Conservation (phyloP, 805 yeast genomes). For the Candida suzukii region DNA sequence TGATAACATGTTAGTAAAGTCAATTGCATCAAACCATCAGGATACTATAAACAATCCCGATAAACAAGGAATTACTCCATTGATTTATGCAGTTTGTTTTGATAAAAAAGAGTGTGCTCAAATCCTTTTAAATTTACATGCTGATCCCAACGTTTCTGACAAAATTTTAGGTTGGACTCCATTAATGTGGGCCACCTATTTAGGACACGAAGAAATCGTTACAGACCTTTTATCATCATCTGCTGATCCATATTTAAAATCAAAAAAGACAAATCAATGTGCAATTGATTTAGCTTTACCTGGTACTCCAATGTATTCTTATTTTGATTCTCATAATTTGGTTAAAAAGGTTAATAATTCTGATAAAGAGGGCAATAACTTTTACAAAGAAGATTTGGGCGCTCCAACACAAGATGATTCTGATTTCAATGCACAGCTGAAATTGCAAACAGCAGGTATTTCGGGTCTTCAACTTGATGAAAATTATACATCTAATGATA, state of each 20-base stretch:
- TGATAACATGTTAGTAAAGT: conserved; percentile 22
- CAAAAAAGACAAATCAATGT: conserved; percentile 29
- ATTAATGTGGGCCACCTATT: conserved; percentile 79
- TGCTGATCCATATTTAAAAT: conserved; percentile 49
- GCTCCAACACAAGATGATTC: conserved; percentile 8
- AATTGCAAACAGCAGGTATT: conserved; percentile 33
- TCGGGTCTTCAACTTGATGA: conserved; percentile 13
- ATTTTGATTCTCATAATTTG: conserved; percentile 46
- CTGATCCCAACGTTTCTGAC: conserved; percentile 46
- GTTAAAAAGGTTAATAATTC: conserved; percentile 12
- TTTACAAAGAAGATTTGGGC: conserved; percentile 12
- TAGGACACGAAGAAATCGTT: conserved; percentile 48
- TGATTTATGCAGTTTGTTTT: conserved; percentile 51
- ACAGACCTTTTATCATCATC: conserved; percentile 52
- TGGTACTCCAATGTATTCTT: conserved; percentile 50
- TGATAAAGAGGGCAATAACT: conserved; percentile 3
- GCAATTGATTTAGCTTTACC: conserved; percentile 56
- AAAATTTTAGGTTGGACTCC: conserved; percentile 53
- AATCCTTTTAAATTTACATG: conserved; percentile 33
- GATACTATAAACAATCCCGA: conserved; percentile 22
- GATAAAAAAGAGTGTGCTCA: conserved; percentile 43
- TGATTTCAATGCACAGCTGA: conserved; percentile 28
- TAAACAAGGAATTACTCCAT: conserved; percentile 36
- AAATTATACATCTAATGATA: conserved; percentile 4
- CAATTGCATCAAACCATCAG: conserved; percentile 15